Evolutionary conservation across 2,329 filamentous ascomycete genomes (phyloP), one percentile per base, ranked within the genome.

Genomic region (Colletotrichum sp.): DNA sequence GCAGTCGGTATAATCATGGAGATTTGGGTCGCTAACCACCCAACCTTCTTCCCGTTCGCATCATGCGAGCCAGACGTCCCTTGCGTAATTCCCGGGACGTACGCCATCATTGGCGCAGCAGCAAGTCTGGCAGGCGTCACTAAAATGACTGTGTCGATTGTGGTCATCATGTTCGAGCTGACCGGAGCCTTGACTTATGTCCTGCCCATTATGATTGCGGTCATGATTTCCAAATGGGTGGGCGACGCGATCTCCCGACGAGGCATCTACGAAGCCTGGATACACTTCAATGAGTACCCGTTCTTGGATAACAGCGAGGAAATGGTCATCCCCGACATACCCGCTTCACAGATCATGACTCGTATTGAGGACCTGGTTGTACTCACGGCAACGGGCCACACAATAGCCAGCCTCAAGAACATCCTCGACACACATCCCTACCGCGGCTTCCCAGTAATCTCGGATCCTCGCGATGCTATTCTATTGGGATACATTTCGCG

Each of bases 101-200:
- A 99, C 82, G 97, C 97, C 77, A 98, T 99, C 80, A 94, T 99
- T 77, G 97, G 97, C 38, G 97, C 97, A 1, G 96, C 97, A 1
- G 96, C 97, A 6, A 95, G 96, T n/a, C 92, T 99, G 3, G 95
- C 95, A 8, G 97, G 97, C 64, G 95, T 98, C 43, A 99, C 96
- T 21, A 92, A 96, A 79, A 98, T 99, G 93, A 99, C 97, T 0
- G 96, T 98, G 13, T 98, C 96, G 15, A 98, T 99, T 79, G 96
- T 99, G 6, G 97, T 99, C 81, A 99, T 99, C 86, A 98, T 98
- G 94, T 99, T 99, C 82, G 97, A 99, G 87, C 93, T 99, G 72
- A 99, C 97, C 0, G 97, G 97, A 68, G 97, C 97, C 2, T 90
- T 99, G 32, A 98, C 96, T 1, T 99, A 99, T 82, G 96, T 99